A percentile compares a stretch with the other conserved stretches of the same genome.
phyloP scores from a whole-genome alignment of 2,329 filamentous ascomycete genomes.

The Paramyrothecium sp. region DNA sequence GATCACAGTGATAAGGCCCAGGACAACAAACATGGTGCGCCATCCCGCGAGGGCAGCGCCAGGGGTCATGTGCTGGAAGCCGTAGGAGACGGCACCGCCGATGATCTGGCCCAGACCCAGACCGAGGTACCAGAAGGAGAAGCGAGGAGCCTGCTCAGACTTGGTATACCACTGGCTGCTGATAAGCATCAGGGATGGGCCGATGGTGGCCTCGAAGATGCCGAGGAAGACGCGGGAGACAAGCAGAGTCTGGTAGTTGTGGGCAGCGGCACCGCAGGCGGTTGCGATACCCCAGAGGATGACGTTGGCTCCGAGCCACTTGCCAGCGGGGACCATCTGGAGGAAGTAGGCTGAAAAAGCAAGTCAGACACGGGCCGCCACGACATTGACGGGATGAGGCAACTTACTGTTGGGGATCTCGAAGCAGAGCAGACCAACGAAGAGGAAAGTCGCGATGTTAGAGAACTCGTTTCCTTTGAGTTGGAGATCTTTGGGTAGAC shows the following conservation, averaged over 20 bases:
- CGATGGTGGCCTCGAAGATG: conserved; percentile 59
- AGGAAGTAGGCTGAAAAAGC: conserved; percentile 48
- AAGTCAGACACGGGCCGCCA: neutral
- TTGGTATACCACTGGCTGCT: conserved; percentile 63
- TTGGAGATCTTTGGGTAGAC: conserved; percentile 49
- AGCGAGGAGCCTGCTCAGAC: conserved; percentile 57
- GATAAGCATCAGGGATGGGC: conserved; percentile 59
- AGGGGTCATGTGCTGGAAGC: conserved; percentile 50
- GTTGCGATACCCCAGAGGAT: conserved; percentile 58
- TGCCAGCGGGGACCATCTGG: conserved; percentile 58
- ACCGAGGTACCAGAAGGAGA: conserved; percentile 61
- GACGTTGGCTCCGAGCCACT: conserved; percentile 60
- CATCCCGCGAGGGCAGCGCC: conserved; percentile 61
- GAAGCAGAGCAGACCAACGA: conserved; percentile 58
- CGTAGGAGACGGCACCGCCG: conserved; percentile 62
- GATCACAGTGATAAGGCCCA: conserved; percentile 48
- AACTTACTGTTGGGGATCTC: conserved; percentile 57
- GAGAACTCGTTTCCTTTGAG: conserved; percentile 61
- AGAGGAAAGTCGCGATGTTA: conserved; percentile 61
- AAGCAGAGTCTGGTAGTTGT: conserved; percentile 52
- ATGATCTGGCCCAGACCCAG: conserved; percentile 62
- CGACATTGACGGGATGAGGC: neutral
- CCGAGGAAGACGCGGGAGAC: conserved; percentile 57
- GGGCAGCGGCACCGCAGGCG: conserved; percentile 50
- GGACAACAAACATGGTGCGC: conserved; percentile 69